Conservation (phyloP, 169 alveolate species). For the Cryptosporidium ubiquitum region DNA sequence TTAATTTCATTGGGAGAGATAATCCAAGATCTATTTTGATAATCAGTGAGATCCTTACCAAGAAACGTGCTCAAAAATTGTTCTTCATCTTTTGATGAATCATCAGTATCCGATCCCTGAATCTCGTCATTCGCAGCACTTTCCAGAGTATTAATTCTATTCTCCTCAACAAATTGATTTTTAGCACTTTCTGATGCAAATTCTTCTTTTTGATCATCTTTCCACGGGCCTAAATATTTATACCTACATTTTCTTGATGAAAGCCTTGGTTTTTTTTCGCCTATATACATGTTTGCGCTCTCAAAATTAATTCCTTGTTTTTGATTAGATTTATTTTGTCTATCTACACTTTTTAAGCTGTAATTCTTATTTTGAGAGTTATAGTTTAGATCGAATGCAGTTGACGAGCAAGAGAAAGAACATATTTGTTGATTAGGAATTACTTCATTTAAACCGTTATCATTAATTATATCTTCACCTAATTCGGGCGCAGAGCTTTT, state of each 20-base stretch:
- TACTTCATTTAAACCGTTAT: neutral
- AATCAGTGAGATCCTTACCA: slow-evolving; percentile 37
- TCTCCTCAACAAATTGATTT: neutral
- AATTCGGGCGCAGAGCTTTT: slow-evolving; percentile 16
- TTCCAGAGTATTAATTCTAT: neutral
- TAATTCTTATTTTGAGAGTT: slow-evolving; percentile 23
- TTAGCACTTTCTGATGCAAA: neutral
- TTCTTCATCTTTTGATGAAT: neutral
- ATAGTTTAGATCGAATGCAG: slow-evolving; percentile 27
- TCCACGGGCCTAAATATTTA: slow-evolving; percentile 45
- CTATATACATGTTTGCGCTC: neutral
- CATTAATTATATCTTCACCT: neutral
- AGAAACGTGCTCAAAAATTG: slow-evolving; percentile 45
- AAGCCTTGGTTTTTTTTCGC: neutral
- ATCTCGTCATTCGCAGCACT: neutral
- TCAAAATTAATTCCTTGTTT: neutral
- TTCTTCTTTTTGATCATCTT: neutral
- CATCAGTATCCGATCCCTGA: neutral
- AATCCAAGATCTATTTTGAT: slow-evolving; percentile 66
- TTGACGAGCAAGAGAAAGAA: slow-evolving; percentile 19
- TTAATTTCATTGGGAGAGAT: slow-evolving; percentile 47
- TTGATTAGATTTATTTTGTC: neutral
- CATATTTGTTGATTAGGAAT: neutral
- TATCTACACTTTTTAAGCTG: neutral
- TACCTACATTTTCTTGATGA: neutral